Base-by-base conservation (phyloP, 176 grass and related monocot species). In the Oryza nivara region DNA sequence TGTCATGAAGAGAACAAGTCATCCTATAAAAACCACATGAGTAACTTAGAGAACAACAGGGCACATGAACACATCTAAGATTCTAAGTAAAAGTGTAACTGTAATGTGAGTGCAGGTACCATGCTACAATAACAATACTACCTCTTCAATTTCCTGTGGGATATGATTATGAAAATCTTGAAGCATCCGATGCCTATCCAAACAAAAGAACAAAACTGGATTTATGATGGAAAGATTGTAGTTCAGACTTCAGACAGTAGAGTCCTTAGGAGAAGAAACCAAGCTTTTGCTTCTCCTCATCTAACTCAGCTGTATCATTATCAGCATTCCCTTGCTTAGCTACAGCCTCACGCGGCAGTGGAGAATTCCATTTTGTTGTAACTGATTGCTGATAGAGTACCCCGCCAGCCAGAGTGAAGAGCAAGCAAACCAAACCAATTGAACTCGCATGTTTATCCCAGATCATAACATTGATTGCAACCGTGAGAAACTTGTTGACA, bases 401-500 rank as follows among this genome's bases (percentile, higher is more conserved):
- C 17, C 93, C 90, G 26, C 90, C 93, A 19, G 82, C 81, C 16
- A 95, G 91, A 71, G 88, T 92, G 73, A 90, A 82, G 40, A 95
- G 73, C 81, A 95, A 84, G 68, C 93, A 92, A 48, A 95, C 13
- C 28, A 91, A 67, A 70, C 93, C 93, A 71, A 90, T 54, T 16
- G 44, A 36, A 2, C 75, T 84, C 10, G 93, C 82, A 25, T 95
- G 93, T 65, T 92, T 95, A 77, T 95, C 93, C 93, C 93, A 95
- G 26, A 95, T 95, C 78, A 92, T 82, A 68, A 95, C 84, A 90
- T 95, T 95, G 82, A 95, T 92, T 4, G 84, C 86, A 7, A 95
- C 93, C 8, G 93, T 95, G 30, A 95, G 83, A 35, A 95, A 88
- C 80, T 95, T 92, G 46, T 95, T 95, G 58, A 92, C 93, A 41